A percentile compares a stretch with the other conserved stretches of the same genome.
Evolutionary conservation across 23 red algal genomes (phyloP).

Genomic region (Gracilaria domingensis): DNA sequence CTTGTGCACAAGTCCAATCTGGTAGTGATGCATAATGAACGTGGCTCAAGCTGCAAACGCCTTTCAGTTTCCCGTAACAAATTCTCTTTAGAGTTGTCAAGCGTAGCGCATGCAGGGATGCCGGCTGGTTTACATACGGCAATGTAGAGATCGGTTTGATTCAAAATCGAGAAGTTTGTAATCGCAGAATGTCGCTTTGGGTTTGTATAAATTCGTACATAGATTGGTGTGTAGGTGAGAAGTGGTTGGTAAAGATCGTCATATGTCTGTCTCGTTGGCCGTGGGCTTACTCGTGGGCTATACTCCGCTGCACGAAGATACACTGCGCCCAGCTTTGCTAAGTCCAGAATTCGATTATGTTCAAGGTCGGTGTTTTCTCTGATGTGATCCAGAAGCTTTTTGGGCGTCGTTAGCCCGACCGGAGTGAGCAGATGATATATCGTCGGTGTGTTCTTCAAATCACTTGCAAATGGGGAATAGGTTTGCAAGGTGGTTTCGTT

Average conservation of each 20-base stretch:
- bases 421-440: conserved; percentile 24
- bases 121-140: conserved; percentile 42
- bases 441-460: background rate
- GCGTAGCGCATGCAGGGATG: background rate
- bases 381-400: conserved; percentile 1
- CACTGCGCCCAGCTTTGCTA: conserved; percentile 6
- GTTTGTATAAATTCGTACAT: conserved; percentile 10
- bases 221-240: conserved; percentile 2
- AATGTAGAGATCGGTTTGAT: background rate
- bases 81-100: conserved; percentile 16
- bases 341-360: background rate
- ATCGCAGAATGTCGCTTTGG: conserved; percentile 29
- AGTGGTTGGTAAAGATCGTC: background rate
- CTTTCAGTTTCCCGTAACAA: conserved; percentile 12
- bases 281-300: background rate
- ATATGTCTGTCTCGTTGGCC: background rate
- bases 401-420: background rate
- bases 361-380: conserved; percentile 4
- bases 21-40: conserved; percentile 28
- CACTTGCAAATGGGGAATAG: background rate
- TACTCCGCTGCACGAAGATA: conserved; percentile 17
- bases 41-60: background rate
- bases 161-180: background rate
- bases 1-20: conserved; percentile 29
- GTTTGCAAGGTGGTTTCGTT: conserved; percentile 9